These are phyloP conservation scores for Suillus hirtellus DNA, from an alignment of 768 basidiomycete species.

Conservation along the genomic window DNA sequence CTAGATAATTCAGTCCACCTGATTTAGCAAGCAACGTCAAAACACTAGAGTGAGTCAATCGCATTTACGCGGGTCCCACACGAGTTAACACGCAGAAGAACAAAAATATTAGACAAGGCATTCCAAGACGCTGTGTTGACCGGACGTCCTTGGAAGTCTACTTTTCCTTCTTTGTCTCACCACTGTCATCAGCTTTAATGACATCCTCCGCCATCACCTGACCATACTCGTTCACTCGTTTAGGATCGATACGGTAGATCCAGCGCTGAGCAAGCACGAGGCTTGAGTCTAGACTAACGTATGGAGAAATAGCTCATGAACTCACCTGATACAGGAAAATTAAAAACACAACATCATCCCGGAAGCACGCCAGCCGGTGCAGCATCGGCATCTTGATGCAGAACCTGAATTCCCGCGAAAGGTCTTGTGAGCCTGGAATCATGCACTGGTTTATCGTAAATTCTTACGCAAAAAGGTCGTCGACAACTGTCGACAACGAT, in stretches of 20 bases:
- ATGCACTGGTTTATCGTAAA: constrained; percentile 12
- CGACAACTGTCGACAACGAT: constrained; percentile 84
- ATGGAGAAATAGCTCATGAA: constrained; percentile 14
- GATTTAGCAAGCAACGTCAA: constrained; percentile 1
- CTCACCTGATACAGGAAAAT: constrained; percentile 90
- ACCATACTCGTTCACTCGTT: constrained; percentile 95
- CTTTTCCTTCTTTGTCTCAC: constrained; percentile 60
- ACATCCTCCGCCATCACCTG: constrained; percentile 66
- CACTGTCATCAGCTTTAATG: constrained; percentile 38
- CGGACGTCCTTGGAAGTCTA: constrained; percentile 22
- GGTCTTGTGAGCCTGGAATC: constrained; percentile 14
- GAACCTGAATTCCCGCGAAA: constrained; percentile 52
- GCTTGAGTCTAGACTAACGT: constrained; percentile 15
- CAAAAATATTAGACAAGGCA: constrained; percentile 3
- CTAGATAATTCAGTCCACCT: background rate
- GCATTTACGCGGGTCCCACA: constrained; percentile 6
- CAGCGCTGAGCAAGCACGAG: constrained; percentile 62
- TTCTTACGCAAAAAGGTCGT: constrained; percentile 87
- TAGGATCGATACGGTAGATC: constrained; percentile 96
- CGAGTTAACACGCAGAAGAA: constrained; percentile 19
- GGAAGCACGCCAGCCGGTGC: constrained; percentile 88
- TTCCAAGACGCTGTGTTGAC: background rate
- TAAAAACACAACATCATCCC: constrained; percentile 89
- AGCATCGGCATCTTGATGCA: constrained; percentile 97
- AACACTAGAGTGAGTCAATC: background rate